phyloP scores from a whole-genome alignment of 2,329 filamentous ascomycete genomes.

The Zymoseptoria ardabiliae region DNA sequence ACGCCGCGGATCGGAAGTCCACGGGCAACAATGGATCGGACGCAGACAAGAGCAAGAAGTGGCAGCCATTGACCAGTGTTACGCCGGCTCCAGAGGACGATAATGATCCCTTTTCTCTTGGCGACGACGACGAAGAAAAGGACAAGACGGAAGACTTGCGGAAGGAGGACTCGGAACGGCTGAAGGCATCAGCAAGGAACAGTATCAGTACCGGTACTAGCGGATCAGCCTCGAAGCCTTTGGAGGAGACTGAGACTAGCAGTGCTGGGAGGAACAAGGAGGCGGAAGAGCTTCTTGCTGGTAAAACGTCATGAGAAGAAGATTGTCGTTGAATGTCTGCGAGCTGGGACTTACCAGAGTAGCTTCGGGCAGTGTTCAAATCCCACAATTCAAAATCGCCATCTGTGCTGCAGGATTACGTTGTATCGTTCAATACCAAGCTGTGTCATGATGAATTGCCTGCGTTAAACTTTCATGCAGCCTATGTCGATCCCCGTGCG shows the following conservation, averaged over 20 bases:
- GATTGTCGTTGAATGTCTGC: background rate
- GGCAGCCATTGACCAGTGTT: slow-evolving; percentile 85
- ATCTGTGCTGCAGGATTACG: background rate
- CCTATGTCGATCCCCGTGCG: background rate
- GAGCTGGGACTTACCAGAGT: background rate
- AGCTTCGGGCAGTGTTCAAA: background rate
- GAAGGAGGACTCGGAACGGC: slow-evolving; percentile 44
- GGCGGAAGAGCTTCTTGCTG: slow-evolving; percentile 38
- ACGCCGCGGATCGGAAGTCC: slow-evolving; percentile 55
- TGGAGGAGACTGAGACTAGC: slow-evolving; percentile 32
- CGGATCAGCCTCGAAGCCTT: slow-evolving; percentile 4
- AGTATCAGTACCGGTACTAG: slow-evolving; percentile 51
- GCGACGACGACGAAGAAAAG: slow-evolving; percentile 69
- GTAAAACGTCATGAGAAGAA: slow-evolving; percentile 15
- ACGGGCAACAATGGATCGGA: slow-evolving; percentile 12
- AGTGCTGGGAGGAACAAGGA: slow-evolving; percentile 40
- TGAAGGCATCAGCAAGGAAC: slow-evolving; percentile 43
- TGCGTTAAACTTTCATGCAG: background rate
- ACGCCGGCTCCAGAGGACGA: slow-evolving; percentile 67
- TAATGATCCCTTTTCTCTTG: slow-evolving; percentile 93
- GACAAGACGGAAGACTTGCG: slow-evolving; percentile 58
- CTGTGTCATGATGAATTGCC: too few species aligned
- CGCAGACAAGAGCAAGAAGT: slow-evolving; percentile 74
- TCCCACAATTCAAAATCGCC: background rate
- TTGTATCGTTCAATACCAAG: too few species aligned